A percentile compares a stretch with the other conserved stretches of the same genome.
Conservation (phyloP, 2,329 filamentous ascomycete species). For the Fonsecaea erecta region DNA sequence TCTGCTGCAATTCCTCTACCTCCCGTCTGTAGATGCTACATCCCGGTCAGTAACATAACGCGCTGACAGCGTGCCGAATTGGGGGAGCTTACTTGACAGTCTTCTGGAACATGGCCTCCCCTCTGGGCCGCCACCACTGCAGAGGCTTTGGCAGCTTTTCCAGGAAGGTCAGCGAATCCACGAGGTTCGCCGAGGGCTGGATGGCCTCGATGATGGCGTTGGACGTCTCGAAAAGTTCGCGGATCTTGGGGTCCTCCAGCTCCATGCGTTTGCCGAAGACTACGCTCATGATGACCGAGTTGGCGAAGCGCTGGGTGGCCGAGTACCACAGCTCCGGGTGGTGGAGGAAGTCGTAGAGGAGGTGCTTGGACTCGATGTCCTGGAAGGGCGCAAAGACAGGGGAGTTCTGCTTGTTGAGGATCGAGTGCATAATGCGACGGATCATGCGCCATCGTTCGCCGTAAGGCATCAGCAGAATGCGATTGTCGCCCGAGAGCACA, state of each 20-base stretch:
- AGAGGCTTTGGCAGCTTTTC: constrained; percentile 52
- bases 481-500: constrained; percentile 44
- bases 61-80: too few species aligned
- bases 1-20: constrained; percentile 36
- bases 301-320: constrained; percentile 51
- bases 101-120: constrained; percentile 46
- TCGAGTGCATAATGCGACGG: constrained; percentile 36
- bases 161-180: constrained; percentile 53
- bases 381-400: constrained; percentile 34
- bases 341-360: constrained; percentile 31
- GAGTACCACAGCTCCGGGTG: constrained; percentile 43
- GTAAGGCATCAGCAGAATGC: constrained; percentile 54
- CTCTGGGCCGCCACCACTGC: constrained; percentile 51
- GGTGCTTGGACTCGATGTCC: constrained; percentile 32
- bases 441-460: constrained; percentile 35
- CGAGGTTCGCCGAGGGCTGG: constrained; percentile 46
- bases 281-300: constrained; percentile 48
- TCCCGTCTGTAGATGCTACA: constrained; percentile 37
- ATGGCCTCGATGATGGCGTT: constrained; percentile 47
- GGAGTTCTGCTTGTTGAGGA: constrained; percentile 35
- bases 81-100: constrained; percentile 29
- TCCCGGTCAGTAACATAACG: background rate
- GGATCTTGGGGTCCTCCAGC: constrained; percentile 39
- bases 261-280: constrained; percentile 56
- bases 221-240: constrained; percentile 45